Conservation (phyloP, 495 filamentous ascomycete species). For the Chaetomium tenue region DNA sequence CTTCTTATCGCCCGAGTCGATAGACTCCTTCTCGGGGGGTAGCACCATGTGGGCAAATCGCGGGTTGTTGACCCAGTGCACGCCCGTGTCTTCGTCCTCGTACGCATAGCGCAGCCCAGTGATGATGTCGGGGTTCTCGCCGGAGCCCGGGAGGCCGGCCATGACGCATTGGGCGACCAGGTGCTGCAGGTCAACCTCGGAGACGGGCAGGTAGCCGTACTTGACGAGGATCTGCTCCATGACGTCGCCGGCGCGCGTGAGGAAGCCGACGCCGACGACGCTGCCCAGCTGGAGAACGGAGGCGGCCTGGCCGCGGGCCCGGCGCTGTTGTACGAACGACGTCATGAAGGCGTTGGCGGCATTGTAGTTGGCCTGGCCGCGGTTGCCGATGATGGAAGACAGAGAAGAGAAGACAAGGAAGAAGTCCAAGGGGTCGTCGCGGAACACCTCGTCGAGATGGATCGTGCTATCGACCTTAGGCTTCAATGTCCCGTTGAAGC, state of each 20-base stretch:
- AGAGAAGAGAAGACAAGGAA: conserved; percentile 53
- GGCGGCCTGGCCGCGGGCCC: conserved; percentile 36
- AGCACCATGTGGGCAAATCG: background rate
- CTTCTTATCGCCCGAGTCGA: background rate
- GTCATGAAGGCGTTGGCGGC: conserved; percentile 59
- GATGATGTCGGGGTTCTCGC: background rate
- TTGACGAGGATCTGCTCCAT: conserved; percentile 43
- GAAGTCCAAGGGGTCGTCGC: conserved; percentile 52
- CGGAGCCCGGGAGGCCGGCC: conserved; percentile 2
- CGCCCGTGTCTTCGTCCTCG: background rate
- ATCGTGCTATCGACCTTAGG: conserved; percentile 44
- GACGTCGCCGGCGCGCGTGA: conserved; percentile 36
- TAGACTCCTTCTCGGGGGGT: background rate
- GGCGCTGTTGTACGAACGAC: conserved; percentile 35
- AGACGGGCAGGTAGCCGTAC: background rate
- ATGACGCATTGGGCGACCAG: conserved; percentile 20
- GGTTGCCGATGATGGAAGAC: conserved; percentile 47
- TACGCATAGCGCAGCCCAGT: conserved; percentile 4
- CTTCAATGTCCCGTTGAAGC: conserved; percentile 29
- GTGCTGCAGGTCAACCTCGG: background rate
- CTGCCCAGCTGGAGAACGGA: conserved; percentile 49
- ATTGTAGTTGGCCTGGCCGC: conserved; percentile 57
- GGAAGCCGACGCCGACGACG: conserved; percentile 50
- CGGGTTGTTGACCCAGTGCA: background rate
- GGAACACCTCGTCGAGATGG: conserved; percentile 44